These are phyloP conservation scores for Aspergillus oerlinghausenensis DNA, from an alignment of 2,329 filamentous ascomycete species.

Conservation along the genomic window DNA sequence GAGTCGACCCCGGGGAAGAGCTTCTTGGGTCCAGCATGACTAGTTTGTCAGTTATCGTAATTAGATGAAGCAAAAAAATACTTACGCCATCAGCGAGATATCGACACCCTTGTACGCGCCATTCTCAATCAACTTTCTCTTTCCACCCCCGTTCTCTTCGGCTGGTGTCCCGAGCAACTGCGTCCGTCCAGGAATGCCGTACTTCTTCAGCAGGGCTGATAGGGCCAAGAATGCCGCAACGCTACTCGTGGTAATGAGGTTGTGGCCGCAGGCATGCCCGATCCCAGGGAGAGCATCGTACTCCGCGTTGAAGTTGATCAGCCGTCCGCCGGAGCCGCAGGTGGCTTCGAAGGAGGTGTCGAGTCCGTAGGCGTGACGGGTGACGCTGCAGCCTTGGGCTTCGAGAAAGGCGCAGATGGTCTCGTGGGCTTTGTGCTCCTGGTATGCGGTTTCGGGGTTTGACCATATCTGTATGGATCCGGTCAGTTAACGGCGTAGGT, in stretches of 20 bases:
- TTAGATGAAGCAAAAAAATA: not conserved
- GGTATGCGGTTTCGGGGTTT: conserved; percentile 51
- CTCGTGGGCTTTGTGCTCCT: conserved; percentile 51
- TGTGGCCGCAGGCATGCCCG: conserved; percentile 40
- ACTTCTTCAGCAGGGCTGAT: conserved; percentile 40
- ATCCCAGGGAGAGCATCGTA: conserved; percentile 42
- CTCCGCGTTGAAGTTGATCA: conserved; percentile 39
- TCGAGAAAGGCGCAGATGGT: conserved; percentile 45
- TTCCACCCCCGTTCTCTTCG: conserved; percentile 38
- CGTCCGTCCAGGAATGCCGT: conserved; percentile 34
- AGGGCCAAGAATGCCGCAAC: conserved; percentile 43
- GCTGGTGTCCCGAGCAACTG: conserved; percentile 38
- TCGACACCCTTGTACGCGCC: conserved; percentile 41
- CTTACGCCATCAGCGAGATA: conserved; percentile 43
- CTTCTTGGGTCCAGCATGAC: conserved; percentile 22
- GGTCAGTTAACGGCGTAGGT: not conserved
- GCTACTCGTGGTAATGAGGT: conserved; percentile 34
- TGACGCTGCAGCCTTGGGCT: conserved; percentile 44
- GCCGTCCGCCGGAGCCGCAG: conserved; percentile 36
- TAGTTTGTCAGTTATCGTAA: conserved; percentile 5
- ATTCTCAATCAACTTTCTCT: conserved; percentile 39
- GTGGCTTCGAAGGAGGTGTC: conserved; percentile 50
- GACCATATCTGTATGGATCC: conserved; percentile 33
- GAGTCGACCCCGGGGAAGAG: conserved; percentile 21
- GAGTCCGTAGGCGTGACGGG: conserved; percentile 48